Evolutionary conservation across 2,329 filamentous ascomycete genomes (phyloP).

Genomic region (Fusarium citri): DNA sequence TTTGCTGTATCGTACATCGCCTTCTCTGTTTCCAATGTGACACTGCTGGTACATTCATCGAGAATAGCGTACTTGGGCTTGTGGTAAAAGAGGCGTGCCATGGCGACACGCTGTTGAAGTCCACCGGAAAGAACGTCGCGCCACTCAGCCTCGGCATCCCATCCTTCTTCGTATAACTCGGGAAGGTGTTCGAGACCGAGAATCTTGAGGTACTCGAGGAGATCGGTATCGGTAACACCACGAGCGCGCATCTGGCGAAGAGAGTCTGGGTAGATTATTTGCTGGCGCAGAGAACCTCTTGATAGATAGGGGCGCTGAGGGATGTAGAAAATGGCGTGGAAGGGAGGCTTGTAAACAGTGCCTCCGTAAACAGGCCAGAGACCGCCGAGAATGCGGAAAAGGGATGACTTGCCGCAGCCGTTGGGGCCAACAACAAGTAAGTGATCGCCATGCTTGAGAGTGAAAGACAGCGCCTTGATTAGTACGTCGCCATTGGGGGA

Average conservation of each 20-base stretch:
- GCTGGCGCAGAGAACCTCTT: conserved; percentile 90
- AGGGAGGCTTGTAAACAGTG: conserved; percentile 89
- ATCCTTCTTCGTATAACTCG: conserved; percentile 79
- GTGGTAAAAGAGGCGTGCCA: conserved; percentile 96
- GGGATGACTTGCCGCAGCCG: conserved; percentile 93
- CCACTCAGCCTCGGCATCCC: conserved; percentile 97
- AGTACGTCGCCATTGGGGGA: conserved; percentile 96
- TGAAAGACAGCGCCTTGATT: conserved; percentile 86
- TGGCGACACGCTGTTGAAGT: conserved; percentile 94
- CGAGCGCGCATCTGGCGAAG: conserved; percentile 88
- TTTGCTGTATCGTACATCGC: conserved; percentile 99
- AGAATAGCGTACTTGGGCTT: conserved; percentile 92
- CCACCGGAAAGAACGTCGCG: conserved; percentile 92
- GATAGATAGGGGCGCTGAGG: conserved; percentile 95
- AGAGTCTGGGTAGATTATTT: conserved; percentile 95
- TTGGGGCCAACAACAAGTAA: conserved; percentile 96
- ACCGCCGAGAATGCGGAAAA: conserved; percentile 96
- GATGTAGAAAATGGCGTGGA: conserved; percentile 97
- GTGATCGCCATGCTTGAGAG: conserved; percentile 86
- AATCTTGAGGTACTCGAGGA: conserved; percentile 79
- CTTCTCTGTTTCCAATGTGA: conserved; percentile 95
- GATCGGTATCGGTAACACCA: conserved; percentile 82
- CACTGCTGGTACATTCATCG: conserved; percentile 94
- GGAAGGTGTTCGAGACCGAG: conserved; percentile 88
- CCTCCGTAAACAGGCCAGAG: conserved; percentile 98